These are phyloP conservation scores for Auriscalpium orientale DNA, from an alignment of 768 basidiomycete genomes.

Conservation along the genomic window DNA sequence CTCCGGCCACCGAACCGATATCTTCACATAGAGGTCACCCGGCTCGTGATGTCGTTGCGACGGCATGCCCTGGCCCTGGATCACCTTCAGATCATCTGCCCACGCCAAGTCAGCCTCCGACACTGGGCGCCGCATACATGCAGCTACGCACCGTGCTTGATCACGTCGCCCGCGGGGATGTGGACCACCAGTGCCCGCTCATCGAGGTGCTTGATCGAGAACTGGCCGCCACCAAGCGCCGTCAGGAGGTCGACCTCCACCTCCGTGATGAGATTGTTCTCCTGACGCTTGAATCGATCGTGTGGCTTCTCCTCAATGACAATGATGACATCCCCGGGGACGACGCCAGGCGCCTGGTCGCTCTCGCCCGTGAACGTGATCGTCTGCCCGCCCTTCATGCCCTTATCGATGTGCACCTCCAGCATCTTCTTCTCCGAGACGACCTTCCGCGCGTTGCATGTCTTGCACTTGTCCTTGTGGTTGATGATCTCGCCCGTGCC, in stretches of 20 bases:
- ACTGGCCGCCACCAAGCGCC: conserved; percentile 86
- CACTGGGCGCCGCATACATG: neutral
- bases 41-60: conserved; percentile 96
- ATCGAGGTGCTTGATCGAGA: conserved; percentile 88
- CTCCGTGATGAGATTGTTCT: conserved; percentile 79
- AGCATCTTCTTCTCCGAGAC: conserved; percentile 91
- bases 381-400: conserved; percentile 92
- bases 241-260: conserved; percentile 91
- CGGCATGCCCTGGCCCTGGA: conserved; percentile 96
- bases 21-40: conserved; percentile 85
- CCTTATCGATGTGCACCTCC: conserved; percentile 97
- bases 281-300: conserved; percentile 80
- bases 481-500: conserved; percentile 96
- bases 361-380: conserved; percentile 86
- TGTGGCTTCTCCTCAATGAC: conserved; percentile 92
- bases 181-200: conserved; percentile 82
- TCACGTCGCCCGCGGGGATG: conserved; percentile 81
- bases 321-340: conserved; percentile 92
- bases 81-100: conserved; percentile 81
- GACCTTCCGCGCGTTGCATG: conserved; percentile 94
- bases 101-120: conserved; percentile 6
- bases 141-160: conserved; percentile 74
- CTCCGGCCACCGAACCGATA: conserved; percentile 88
- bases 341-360: conserved; percentile 82
- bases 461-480: conserved; percentile 82